Evolutionary conservation across 1,284 basidiomycete species (phyloP).

Genomic region (Cutaneotrichosporon dermatis): DNA sequence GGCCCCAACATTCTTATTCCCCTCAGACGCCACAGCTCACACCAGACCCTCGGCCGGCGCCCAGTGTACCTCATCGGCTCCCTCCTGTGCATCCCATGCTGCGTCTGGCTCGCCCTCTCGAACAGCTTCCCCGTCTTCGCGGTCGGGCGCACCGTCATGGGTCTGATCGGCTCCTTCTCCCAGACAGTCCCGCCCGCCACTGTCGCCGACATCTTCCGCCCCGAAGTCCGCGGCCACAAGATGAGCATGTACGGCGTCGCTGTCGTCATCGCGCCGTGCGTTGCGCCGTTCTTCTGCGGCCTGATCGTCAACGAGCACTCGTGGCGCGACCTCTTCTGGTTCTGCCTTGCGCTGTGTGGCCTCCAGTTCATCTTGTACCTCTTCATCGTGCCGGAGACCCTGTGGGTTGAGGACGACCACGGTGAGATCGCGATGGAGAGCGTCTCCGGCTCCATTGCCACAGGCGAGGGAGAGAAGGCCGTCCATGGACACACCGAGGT

Average conservation of each 20-base stretch:
- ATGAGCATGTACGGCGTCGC: conserved; percentile 38
- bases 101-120: conserved; percentile 41
- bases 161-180: conserved; percentile 24
- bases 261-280: conserved; percentile 36
- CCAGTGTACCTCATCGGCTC: conserved; percentile 44
- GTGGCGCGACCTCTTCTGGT: conserved; percentile 41
- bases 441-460: no score
- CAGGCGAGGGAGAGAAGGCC: no score
- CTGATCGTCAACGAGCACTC: conserved; percentile 30
- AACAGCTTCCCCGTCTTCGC: conserved; percentile 24
- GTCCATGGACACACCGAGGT: neutral
- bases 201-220: conserved; percentile 33
- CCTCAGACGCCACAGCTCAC: no score
- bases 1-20: no score
- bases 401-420: conserved; percentile 25
- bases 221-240: conserved; percentile 40
- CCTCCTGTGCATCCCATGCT: conserved; percentile 41
- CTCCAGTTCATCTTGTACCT: conserved; percentile 17
- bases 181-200: conserved; percentile 35
- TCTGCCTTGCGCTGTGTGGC: conserved; percentile 34
- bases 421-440: neutral
- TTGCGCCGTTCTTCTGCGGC: conserved; percentile 44
- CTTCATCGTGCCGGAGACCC: conserved; percentile 45
- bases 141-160: conserved; percentile 28
- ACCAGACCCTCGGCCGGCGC: conserved; percentile 34